Conservation (phyloP, 768 basidiomycete species). For the Tylopilus subfusipes region DNA sequence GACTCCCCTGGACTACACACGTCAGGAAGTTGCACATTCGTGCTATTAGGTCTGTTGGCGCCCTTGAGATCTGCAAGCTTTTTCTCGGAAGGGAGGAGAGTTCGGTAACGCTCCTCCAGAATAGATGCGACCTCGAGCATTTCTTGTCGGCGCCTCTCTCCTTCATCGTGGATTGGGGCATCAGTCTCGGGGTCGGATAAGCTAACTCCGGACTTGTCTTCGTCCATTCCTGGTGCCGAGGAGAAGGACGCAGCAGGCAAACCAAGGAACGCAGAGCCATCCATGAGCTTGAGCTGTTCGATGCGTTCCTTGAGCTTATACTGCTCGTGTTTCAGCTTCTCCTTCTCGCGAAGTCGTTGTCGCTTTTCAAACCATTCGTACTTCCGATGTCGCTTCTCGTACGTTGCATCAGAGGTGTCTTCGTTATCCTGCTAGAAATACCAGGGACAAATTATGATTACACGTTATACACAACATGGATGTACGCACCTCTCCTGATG, state of each 20-base stretch:
- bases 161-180: slow-evolving; percentile 46
- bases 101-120: slow-evolving; percentile 70
- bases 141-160: slow-evolving; percentile 68
- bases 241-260: slow-evolving; percentile 59
- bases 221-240: slow-evolving; percentile 21
- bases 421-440: slow-evolving; percentile 40
- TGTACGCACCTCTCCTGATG: slow-evolving; percentile 63
- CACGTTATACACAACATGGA: not conserved
- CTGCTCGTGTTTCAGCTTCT: slow-evolving; percentile 88
- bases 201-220: slow-evolving; percentile 26
- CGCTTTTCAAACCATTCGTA: slow-evolving; percentile 87
- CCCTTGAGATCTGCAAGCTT: slow-evolving; percentile 35
- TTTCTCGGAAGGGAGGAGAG: slow-evolving; percentile 68
- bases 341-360: slow-evolving; percentile 81
- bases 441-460: slow-evolving; percentile 6
- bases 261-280: slow-evolving; percentile 61
- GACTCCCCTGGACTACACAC: slow-evolving; percentile 14
- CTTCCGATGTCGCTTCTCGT: slow-evolving; percentile 79
- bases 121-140: slow-evolving; percentile 67
- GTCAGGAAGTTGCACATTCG: slow-evolving; percentile 16
- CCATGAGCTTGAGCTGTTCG: slow-evolving; percentile 76
- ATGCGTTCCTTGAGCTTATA: slow-evolving; percentile 89
- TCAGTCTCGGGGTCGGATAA: slow-evolving; percentile 37
- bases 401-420: slow-evolving; percentile 78
- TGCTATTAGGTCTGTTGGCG: slow-evolving; percentile 19